These are phyloP conservation scores for Sporothrix pseudoabietina DNA, from an alignment of 2,329 filamentous ascomycete species.

Conservation along the genomic window DNA sequence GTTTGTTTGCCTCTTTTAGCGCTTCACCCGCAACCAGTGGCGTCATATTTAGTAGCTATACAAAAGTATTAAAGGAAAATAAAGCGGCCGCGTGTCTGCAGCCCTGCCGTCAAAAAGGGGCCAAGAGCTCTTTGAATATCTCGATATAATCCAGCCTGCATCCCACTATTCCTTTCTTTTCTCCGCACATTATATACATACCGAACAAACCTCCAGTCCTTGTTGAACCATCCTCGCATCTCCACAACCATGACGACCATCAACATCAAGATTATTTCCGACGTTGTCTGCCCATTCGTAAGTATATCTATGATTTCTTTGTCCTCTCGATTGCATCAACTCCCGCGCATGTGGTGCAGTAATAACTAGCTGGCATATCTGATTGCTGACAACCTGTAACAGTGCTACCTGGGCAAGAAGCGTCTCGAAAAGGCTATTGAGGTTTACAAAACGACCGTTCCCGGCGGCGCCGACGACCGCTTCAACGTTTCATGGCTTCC, in stretches of 20 bases:
- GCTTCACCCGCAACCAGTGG: constrained; percentile 15
- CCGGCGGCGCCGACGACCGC: constrained; percentile 61
- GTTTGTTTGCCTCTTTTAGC: constrained; percentile 15
- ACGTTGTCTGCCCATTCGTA: constrained; percentile 73
- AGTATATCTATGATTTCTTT: constrained; percentile 30
- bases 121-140: background rate
- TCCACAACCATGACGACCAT: constrained; percentile 66
- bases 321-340: too few species aligned
- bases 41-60: constrained; percentile 16
- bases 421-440: constrained; percentile 72
- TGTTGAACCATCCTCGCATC: background rate
- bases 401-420: constrained; percentile 79
- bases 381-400: constrained; percentile 36
- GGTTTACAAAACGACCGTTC: constrained; percentile 64
- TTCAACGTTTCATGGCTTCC: constrained; percentile 76
- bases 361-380: background rate
- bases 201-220: background rate
- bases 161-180: background rate
- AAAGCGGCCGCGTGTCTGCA: background rate
- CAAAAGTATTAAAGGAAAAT: background rate
- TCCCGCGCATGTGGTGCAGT: too few species aligned
- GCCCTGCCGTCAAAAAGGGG: background rate
- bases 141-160: background rate
- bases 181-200: background rate
- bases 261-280: constrained; percentile 76